These are phyloP conservation scores for Hyaloscypha hepaticicola DNA, from an alignment of 495 filamentous ascomycete species.

Conservation along the genomic window DNA sequence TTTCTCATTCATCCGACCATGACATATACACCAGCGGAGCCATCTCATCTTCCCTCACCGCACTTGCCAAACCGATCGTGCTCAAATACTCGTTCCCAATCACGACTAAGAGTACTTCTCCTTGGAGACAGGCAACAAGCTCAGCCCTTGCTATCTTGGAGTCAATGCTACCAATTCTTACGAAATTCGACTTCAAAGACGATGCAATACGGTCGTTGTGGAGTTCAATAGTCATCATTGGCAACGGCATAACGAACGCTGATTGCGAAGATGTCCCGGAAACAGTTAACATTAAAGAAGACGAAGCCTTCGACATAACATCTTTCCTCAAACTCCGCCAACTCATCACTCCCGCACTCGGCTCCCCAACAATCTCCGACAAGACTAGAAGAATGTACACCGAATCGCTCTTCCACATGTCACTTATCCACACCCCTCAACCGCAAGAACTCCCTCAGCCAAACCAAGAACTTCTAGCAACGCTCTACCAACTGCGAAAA, in stretches of 20 bases:
- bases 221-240: constrained; percentile 57
- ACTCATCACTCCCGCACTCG: constrained; percentile 74
- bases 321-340: constrained; percentile 66
- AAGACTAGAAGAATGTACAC: constrained; percentile 67
- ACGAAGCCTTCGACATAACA: constrained; percentile 78
- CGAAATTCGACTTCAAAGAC: constrained; percentile 50
- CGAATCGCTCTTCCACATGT: constrained; percentile 74
- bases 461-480: constrained; percentile 54
- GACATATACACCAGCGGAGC: constrained; percentile 67
- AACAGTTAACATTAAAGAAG: constrained; percentile 48
- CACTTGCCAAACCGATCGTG: constrained; percentile 63
- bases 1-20: constrained; percentile 57
- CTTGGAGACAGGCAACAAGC: constrained; percentile 79
- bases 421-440: constrained; percentile 72
- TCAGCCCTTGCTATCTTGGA: constrained; percentile 67
- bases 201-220: constrained; percentile 52
- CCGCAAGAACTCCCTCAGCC: constrained; percentile 60
- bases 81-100: constrained; percentile 72
- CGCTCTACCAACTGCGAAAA: constrained; percentile 61
- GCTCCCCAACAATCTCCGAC: constrained; percentile 62
- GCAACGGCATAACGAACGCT: constrained; percentile 58
- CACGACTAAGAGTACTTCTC: constrained; percentile 53
- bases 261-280: constrained; percentile 46
- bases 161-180: constrained; percentile 61
- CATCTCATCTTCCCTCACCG: constrained; percentile 56